These are phyloP conservation scores for Galeopsis tetrahit DNA, from an alignment of 257 asterid genomes.

Conservation along the genomic window DNA sequence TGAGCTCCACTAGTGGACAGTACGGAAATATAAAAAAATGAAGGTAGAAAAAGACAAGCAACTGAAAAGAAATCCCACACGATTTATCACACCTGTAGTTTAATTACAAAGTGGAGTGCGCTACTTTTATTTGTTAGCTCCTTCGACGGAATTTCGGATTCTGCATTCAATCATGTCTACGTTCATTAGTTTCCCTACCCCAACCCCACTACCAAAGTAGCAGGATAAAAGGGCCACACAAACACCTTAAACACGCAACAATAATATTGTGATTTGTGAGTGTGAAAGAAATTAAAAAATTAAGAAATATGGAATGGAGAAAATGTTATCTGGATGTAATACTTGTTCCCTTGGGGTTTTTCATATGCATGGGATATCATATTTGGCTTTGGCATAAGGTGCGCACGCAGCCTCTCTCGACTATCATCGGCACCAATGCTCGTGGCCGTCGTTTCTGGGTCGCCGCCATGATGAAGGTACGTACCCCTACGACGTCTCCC, in stretches of 20 bases:
- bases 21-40: neutral
- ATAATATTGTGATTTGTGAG: neutral
- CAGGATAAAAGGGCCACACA: neutral
- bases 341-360: slow-evolving; percentile 70
- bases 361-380: slow-evolving; percentile 69
- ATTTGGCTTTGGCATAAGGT: slow-evolving; percentile 76
- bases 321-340: slow-evolving; percentile 73
- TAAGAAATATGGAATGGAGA: slow-evolving; percentile 80
- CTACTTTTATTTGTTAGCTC: slow-evolving; percentile 6
- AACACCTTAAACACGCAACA: slow-evolving; percentile 8
- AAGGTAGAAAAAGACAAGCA: slow-evolving; percentile 33
- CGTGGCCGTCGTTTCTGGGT: slow-evolving; percentile 91
- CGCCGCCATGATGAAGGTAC: slow-evolving; percentile 85
- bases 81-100: slow-evolving; percentile 17
- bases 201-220: neutral
- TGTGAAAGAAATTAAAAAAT: neutral
- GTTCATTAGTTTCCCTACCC: slow-evolving; percentile 32
- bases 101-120: slow-evolving; percentile 40
- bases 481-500: too few relatives aligned
- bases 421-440: slow-evolving; percentile 80
- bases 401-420: slow-evolving; percentile 66
- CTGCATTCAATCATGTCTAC: slow-evolving; percentile 36
- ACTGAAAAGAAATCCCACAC: slow-evolving; percentile 34
- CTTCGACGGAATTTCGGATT: slow-evolving; percentile 27
- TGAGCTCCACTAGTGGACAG: too few relatives aligned